These are phyloP conservation scores for Saccharomycopsis olivae DNA, from an alignment of 805 yeast species.

Conservation along the genomic window DNA sequence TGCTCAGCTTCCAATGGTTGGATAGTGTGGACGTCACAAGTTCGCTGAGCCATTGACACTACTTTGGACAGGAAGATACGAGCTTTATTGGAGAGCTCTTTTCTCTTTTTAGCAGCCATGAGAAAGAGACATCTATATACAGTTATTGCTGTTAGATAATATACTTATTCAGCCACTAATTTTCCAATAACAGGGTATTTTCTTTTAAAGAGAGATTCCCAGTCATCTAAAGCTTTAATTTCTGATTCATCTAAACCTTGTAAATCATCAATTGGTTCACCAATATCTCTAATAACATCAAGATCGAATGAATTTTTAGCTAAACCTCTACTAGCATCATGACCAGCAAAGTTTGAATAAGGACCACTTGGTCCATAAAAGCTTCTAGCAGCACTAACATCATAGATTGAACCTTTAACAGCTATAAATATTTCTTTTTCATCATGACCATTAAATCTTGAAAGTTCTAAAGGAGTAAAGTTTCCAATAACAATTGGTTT, in stretches of 20 bases:
- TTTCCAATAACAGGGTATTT: slow-evolving; percentile 80
- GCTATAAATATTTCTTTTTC: slow-evolving; percentile 75
- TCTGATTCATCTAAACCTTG: slow-evolving; percentile 52
- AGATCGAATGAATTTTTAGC: slow-evolving; percentile 80
- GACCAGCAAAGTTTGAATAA: slow-evolving; percentile 88
- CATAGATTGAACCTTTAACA: slow-evolving; percentile 78
- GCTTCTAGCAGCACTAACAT: slow-evolving; percentile 66
- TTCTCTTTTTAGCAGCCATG: too few species aligned
- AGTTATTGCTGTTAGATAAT: too few species aligned
- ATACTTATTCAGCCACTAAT: slow-evolving; percentile 44
- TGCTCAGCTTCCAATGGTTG: too few species aligned
- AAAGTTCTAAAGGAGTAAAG: slow-evolving; percentile 68
- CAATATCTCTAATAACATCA: slow-evolving; percentile 53
- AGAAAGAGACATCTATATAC: too few species aligned
- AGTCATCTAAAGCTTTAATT: slow-evolving; percentile 57
- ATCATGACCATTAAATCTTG: slow-evolving; percentile 71
- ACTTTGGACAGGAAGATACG: too few species aligned
- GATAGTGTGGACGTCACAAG: too few species aligned
- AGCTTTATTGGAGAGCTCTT: too few species aligned
- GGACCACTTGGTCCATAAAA: slow-evolving; percentile 97
- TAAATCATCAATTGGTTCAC: slow-evolving; percentile 68
- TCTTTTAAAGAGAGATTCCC: slow-evolving; percentile 74
- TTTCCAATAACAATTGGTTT: slow-evolving; percentile 33
- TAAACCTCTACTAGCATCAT: slow-evolving; percentile 88
- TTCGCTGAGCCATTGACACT: too few species aligned